Conservation (phyloP, 2,329 filamentous ascomycete species). For the Apiospora hydei region DNA sequence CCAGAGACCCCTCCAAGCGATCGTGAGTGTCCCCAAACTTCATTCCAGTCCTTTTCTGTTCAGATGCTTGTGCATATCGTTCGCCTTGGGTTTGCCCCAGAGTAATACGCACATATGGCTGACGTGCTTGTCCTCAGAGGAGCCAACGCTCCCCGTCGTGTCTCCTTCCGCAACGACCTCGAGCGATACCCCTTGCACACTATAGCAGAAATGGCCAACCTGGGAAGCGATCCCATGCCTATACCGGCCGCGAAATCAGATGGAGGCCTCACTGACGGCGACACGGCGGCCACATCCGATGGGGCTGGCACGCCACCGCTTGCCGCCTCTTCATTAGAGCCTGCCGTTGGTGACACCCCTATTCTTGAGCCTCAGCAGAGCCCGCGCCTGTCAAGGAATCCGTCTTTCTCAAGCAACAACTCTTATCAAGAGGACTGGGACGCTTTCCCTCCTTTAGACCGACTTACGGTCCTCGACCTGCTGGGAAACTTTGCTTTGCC, state of each 20-base stretch:
- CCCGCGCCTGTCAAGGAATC: constrained; percentile 73
- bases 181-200: constrained; percentile 44
- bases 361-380: constrained; percentile 58
- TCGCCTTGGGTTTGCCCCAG: background rate
- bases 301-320: constrained; percentile 46
- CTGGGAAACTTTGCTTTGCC: constrained; percentile 92
- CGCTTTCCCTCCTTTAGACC: constrained; percentile 84
- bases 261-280: constrained; percentile 51
- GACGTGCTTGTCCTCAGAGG: constrained; percentile 50
- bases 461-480: constrained; percentile 89
- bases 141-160: constrained; percentile 48
- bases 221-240: constrained; percentile 40
- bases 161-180: constrained; percentile 50
- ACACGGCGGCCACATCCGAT: constrained; percentile 51
- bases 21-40: background rate
- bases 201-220: constrained; percentile 53
- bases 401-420: constrained; percentile 83
- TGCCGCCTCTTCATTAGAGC: constrained; percentile 51
- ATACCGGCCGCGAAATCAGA: constrained; percentile 48
- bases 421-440: constrained; percentile 92
- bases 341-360: constrained; percentile 56
- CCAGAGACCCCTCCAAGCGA: constrained; percentile 5
- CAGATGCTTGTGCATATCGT: background rate
- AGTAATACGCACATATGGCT: constrained; percentile 44
- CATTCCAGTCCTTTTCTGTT: background rate